phyloP scores from a whole-genome alignment of 2,329 filamentous ascomycete genomes.

The Allantophomopsis cytisporea region DNA sequence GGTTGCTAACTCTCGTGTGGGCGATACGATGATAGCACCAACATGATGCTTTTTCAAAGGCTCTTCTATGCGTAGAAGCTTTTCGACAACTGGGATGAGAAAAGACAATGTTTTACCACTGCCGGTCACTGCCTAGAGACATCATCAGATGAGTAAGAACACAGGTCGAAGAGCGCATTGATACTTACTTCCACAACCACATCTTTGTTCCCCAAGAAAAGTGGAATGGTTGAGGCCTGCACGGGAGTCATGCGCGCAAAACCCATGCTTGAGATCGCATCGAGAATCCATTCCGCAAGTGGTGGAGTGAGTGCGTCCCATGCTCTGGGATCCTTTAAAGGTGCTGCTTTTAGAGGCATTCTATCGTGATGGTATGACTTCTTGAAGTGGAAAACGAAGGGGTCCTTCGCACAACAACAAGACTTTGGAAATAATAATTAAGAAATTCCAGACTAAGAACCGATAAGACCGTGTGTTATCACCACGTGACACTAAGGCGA shows the following conservation, averaged over 20 bases:
- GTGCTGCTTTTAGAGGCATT: constrained; percentile 11
- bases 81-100: constrained; percentile 70
- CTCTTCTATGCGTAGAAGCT: constrained; percentile 65
- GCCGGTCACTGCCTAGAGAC: constrained; percentile 62
- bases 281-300: constrained; percentile 71
- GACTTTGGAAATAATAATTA: neutral
- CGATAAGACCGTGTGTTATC: no score
- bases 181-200: constrained; percentile 65
- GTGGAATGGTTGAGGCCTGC: constrained; percentile 81
- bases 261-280: constrained; percentile 73
- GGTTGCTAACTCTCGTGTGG: constrained; percentile 80
- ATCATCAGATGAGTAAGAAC: constrained; percentile 1
- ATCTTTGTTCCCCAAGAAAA: constrained; percentile 83
- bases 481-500: no score
- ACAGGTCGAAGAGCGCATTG: neutral
- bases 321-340: constrained; percentile 33
- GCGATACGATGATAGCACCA: constrained; percentile 81
- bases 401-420: neutral
- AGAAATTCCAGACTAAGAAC: no score
- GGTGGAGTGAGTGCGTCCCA: constrained; percentile 61
- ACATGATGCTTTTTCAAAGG: constrained; percentile 83
- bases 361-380: neutral
- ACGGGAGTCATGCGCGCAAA: constrained; percentile 85
- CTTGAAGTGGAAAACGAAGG: neutral
- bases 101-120: constrained; percentile 86